Conservation (phyloP, 768 basidiomycete species). For the Ramaria sp. region DNA sequence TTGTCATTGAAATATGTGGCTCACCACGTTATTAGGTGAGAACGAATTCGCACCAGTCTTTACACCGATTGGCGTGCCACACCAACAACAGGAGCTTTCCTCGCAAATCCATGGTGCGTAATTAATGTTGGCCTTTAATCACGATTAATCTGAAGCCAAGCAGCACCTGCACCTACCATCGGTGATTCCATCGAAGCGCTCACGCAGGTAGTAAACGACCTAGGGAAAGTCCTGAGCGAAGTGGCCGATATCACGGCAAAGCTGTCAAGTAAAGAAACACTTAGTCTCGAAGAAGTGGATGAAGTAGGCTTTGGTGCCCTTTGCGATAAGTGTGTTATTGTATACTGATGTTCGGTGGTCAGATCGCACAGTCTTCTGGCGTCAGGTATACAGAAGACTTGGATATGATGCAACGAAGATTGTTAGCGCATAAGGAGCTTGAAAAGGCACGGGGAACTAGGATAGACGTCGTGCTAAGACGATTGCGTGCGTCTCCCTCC, state of each 20-base stretch:
- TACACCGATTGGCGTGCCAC: conserved; percentile 51
- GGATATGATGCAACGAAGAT: conserved; percentile 57
- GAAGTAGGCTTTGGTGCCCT: conserved; percentile 35
- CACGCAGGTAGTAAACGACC: conserved; percentile 47
- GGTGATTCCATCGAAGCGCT: conserved; percentile 64
- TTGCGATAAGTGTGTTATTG: neutral
- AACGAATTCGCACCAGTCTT: conserved; percentile 63
- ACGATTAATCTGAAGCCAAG: neutral
- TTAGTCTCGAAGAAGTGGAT: conserved; percentile 57
- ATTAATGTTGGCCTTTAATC: neutral
- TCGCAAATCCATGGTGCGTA: conserved; percentile 30
- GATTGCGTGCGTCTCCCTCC: neutral
- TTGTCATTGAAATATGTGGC: neutral
- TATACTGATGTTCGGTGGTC: neutral
- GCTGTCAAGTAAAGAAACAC: conserved; percentile 58
- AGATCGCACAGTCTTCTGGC: conserved; percentile 23
- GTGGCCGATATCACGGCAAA: conserved; percentile 60
- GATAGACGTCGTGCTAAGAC: neutral
- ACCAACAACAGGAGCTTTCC: conserved; percentile 45
- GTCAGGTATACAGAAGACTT: conserved; percentile 50
- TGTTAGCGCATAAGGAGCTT: conserved; percentile 53
- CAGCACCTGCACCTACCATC: conserved; percentile 67
- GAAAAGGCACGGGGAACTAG: conserved; percentile 22
- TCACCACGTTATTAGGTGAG: conserved; percentile 27
- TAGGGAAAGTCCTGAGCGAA: conserved; percentile 50